phyloP scores from a whole-genome alignment of 306 rosid species.

The Trichosanthes truncata region DNA sequence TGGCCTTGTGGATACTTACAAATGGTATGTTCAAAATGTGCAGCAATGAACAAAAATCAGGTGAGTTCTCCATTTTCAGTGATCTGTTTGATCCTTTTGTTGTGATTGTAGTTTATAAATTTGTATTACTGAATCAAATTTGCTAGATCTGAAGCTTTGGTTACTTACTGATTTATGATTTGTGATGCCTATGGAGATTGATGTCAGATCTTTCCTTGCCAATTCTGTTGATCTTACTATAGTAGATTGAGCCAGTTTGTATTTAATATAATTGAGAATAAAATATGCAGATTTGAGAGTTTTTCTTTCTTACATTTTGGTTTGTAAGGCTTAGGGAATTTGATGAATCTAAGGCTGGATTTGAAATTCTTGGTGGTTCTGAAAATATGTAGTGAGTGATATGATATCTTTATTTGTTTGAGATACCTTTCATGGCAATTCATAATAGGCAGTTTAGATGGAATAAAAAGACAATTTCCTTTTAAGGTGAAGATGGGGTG shows the following conservation, averaged over 20 bases:
- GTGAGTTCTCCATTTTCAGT: slow-evolving; percentile 1
- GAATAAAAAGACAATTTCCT: background rate
- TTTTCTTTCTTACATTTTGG: background rate
- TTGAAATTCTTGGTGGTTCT: background rate
- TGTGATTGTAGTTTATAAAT: background rate
- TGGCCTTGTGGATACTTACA: slow-evolving; percentile 82
- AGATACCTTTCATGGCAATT: background rate
- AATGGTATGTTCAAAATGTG: slow-evolving; percentile 76
- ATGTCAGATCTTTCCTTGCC: background rate
- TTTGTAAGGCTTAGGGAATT: background rate
- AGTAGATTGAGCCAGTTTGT: background rate
- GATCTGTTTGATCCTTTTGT: slow-evolving; percentile 1
- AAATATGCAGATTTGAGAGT: background rate
- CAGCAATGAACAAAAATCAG: slow-evolving; percentile 33
- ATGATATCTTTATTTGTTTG: background rate
- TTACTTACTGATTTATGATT: background rate
- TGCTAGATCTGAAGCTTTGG: slow-evolving; percentile 1
- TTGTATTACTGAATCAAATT: background rate
- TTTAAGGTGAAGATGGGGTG: no score
- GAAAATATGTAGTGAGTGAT: background rate
- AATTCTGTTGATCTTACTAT: background rate
- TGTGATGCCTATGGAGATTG: background rate
- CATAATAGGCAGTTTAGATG: background rate
- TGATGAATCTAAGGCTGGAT: background rate
- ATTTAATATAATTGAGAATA: background rate